Conservation (phyloP, 768 basidiomycete genomes). For the Mycena indigotica region DNA sequence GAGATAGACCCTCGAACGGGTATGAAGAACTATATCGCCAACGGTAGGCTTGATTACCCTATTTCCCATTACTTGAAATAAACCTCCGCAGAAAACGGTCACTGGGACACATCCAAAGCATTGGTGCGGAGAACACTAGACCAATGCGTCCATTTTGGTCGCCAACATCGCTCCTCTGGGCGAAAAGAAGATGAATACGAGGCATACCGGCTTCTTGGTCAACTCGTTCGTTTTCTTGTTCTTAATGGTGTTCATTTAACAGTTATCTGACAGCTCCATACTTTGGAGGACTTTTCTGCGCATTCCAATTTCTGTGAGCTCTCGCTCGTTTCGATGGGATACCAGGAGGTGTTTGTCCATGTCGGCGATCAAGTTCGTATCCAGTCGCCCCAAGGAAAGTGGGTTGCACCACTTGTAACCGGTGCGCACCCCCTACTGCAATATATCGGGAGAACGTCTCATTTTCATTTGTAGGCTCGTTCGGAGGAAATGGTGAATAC, state of each 20-base stretch:
- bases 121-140: conserved; percentile 74
- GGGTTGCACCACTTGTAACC: conserved; percentile 82
- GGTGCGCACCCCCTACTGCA: conserved; percentile 39
- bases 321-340: conserved; percentile 71
- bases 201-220: conserved; percentile 79
- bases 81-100: conserved; percentile 52
- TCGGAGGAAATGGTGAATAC: conserved; percentile 52
- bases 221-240: conserved; percentile 38
- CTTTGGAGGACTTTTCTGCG: conserved; percentile 84
- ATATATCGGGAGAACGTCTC: neutral
- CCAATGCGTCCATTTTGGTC: conserved; percentile 77
- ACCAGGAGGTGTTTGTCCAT: conserved; percentile 79
- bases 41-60: conserved; percentile 44
- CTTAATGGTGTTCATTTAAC: neutral
- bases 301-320: conserved; percentile 93
- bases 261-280: conserved; percentile 59
- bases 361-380: conserved; percentile 81
- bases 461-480: conserved; percentile 50
- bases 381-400: conserved; percentile 70
- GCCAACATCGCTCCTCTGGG: conserved; percentile 59
- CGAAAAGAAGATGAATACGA: conserved; percentile 74
- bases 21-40: conserved; percentile 96
- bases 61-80: neutral
- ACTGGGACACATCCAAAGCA: conserved; percentile 89
- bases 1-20: conserved; percentile 84